phyloP scores from a whole-genome alignment of 2,329 filamentous ascomycete genomes.

The Zymoseptoria brevis region DNA sequence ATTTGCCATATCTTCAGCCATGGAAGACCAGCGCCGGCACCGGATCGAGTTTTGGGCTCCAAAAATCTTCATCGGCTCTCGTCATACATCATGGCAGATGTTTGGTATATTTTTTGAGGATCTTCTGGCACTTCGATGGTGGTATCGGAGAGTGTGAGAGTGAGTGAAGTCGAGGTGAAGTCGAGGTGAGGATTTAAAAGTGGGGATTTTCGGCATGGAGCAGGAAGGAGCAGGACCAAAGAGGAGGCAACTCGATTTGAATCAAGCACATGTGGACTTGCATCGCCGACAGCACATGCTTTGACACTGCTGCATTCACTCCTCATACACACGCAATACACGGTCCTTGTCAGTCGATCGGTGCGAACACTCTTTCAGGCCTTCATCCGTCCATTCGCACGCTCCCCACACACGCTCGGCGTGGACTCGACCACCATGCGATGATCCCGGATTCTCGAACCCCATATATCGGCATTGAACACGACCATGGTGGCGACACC shows the following conservation, averaged over 20 bases:
- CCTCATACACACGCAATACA: background rate
- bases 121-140: background rate
- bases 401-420: background rate
- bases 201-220: background rate
- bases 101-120: background rate
- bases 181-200: background rate
- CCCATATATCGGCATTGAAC: slow-evolving; percentile 6
- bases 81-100: background rate
- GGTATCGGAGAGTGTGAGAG: background rate
- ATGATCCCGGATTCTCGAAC: background rate
- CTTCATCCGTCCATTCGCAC: background rate
- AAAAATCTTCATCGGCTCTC: background rate
- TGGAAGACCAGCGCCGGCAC: background rate
- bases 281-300: background rate
- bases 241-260: background rate
- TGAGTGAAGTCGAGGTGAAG: slow-evolving; percentile 2
- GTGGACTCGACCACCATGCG: background rate
- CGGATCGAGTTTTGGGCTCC: background rate
- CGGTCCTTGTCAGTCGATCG: background rate
- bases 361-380: background rate
- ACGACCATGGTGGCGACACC: slow-evolving; percentile 12
- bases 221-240: background rate
- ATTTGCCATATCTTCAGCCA: background rate
- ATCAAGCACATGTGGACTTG: background rate
- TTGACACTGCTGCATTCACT: background rate